Evolutionary conservation across 768 basidiomycete species (phyloP).

Genomic region (Strobilomyces echinocephalus): DNA sequence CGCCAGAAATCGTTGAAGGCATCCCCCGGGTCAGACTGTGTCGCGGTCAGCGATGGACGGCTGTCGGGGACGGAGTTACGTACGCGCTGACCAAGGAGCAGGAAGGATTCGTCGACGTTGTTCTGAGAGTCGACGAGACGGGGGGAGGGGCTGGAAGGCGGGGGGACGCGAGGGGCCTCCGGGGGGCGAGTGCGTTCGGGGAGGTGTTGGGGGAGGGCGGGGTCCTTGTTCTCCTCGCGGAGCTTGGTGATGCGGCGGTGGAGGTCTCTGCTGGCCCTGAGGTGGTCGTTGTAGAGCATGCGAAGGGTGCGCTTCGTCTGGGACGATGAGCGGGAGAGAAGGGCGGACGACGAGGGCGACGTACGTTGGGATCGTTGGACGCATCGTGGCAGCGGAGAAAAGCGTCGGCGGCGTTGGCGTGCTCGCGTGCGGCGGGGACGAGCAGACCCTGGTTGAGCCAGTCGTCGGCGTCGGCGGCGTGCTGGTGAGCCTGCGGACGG

Average conservation of each 20-base stretch:
- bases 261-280: conserved; percentile 65
- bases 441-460: conserved; percentile 60
- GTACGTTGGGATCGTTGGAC: conserved; percentile 68
- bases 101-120: conserved; percentile 82
- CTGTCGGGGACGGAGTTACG: conserved; percentile 8
- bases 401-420: conserved; percentile 70
- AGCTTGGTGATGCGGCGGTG: conserved; percentile 68
- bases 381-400: conserved; percentile 70
- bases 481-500: conserved; percentile 64
- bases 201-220: conserved; percentile 55
- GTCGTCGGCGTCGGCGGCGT: conserved; percentile 78
- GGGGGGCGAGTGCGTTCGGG: conserved; percentile 15
- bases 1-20: conserved; percentile 89
- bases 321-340: conserved; percentile 7
- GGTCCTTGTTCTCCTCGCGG: conserved; percentile 73
- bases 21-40: conserved; percentile 71
- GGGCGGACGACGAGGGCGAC: conserved; percentile 13
- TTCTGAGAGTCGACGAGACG: conserved; percentile 48
- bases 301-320: conserved; percentile 76
- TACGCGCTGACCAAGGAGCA: conserved; percentile 79
- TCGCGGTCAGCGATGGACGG: neutral
- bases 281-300: conserved; percentile 72
- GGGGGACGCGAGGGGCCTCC: conserved; percentile 2
- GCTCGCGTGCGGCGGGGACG: conserved; percentile 69
- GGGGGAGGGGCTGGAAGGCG: conserved; percentile 34